Evolutionary conservation across 805 yeast species (phyloP), one percentile per base, ranked within the genome.

Genomic region (Metschnikowia arizonensis): DNA sequence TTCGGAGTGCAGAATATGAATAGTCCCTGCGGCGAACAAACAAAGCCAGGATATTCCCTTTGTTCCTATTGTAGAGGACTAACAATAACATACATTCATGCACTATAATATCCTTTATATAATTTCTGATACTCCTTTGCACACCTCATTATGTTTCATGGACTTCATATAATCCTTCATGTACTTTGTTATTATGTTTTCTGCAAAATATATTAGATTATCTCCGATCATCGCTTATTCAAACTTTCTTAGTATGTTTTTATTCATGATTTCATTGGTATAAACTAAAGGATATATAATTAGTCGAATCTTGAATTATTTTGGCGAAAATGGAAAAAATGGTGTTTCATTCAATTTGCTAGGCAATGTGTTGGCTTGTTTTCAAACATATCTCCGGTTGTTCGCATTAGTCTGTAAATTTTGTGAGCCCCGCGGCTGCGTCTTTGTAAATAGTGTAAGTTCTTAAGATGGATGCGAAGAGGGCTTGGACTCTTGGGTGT

Each of bases 21-120:
- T 14, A 33, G 36, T 25, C 36, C 36, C 36, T 33, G 36, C 36
- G 36, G 36, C 25, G n/a, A 33, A 32, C 15, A 30, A 30, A 5
- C 12, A 30, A 30, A 18, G 33, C 33, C 9, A 14, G 7, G 12
- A 14, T 30, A 6, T n/a, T n/a, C n/a, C 23, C 4, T n/a, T 29
- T 29, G 31, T 29, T 29, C 14, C 14, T 10, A 8, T 8, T 30
- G 18, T 30, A 10, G 10, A 9, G 33, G 19, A 30, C 33, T 30
- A 8, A 7, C 19, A 30, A 14, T 15, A 7, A 30, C 18, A 30
- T 9, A 14, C 33, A 30, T 15, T 14, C 10, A 30, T 14, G 18
- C 10, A 10, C 33, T 10, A 8, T 30, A 30, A 14, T 15, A 18
- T 30, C 5, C 33, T 30, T 30, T 11, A 14, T 30, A 11, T 30